These are phyloP conservation scores for Pythium monospermum DNA, from an alignment of 352 stramenopile genomes.

Conservation along the genomic window DNA sequence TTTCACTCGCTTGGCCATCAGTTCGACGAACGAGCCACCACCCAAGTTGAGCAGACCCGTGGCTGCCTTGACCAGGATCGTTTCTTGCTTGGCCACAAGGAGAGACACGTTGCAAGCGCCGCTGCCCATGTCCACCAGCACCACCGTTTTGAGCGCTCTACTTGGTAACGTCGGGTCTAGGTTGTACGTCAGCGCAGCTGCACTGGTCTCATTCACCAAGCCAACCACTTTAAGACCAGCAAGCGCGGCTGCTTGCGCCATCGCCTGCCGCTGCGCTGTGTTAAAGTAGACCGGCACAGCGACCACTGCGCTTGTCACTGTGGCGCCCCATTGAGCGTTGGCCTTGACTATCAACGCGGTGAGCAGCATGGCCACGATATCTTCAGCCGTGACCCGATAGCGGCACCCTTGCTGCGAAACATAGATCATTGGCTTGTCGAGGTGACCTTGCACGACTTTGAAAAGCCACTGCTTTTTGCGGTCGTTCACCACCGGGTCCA, in stretches of 20 bases:
- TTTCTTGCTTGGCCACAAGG: too few relatives aligned
- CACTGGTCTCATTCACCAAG: background rate
- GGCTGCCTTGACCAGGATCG: too few relatives aligned
- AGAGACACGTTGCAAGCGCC: too few relatives aligned
- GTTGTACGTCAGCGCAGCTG: too few relatives aligned
- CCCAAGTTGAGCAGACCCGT: too few relatives aligned
- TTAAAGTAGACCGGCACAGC: background rate
- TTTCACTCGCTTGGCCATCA: too few relatives aligned
- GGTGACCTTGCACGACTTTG: background rate
- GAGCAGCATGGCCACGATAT: background rate
- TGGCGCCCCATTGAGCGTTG: background rate
- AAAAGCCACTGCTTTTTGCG: background rate
- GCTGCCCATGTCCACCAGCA: too few relatives aligned
- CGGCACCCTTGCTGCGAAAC: background rate
- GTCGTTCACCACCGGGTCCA: background rate
- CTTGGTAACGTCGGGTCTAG: too few relatives aligned
- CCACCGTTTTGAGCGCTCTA: too few relatives aligned
- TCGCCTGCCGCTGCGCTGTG: background rate
- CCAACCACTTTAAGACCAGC: background rate
- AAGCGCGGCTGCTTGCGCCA: background rate
- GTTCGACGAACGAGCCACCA: too few relatives aligned
- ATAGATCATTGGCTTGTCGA: background rate
- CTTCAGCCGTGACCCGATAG: background rate
- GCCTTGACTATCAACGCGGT: background rate
- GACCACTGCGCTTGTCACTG: background rate